Evolutionary conservation across 495 filamentous ascomycete species (phyloP).

Genomic region (Daldinia grandis): DNA sequence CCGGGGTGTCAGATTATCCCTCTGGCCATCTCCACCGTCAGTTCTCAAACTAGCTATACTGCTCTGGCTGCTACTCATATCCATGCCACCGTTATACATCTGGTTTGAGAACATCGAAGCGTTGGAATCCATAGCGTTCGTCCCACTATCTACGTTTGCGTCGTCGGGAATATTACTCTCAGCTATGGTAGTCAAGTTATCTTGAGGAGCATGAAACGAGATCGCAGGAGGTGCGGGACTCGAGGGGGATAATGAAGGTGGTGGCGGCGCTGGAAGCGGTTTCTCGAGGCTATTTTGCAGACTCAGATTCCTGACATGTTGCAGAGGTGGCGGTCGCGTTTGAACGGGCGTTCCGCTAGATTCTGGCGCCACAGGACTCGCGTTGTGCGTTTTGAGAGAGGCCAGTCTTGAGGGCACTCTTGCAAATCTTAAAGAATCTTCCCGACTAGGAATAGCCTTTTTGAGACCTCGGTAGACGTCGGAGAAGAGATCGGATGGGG

Average conservation of each 20-base stretch:
- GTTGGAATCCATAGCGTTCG: constrained; percentile 69
- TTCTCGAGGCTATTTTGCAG: constrained; percentile 61
- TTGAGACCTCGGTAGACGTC: constrained; percentile 61
- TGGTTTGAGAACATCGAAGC: constrained; percentile 58
- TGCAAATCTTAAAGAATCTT: constrained; percentile 45
- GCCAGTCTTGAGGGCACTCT: constrained; percentile 46
- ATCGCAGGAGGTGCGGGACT: constrained; percentile 48
- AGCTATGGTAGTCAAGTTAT: constrained; percentile 36
- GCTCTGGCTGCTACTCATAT: constrained; percentile 66
- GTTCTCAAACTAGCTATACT: constrained; percentile 56
- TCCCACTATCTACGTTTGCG: constrained; percentile 52
- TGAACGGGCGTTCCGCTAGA: constrained; percentile 43
- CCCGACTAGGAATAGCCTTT: constrained; percentile 55
- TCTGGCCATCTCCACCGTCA: constrained; percentile 56
- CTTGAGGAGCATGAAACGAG: neutral
- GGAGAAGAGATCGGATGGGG: constrained; percentile 54
- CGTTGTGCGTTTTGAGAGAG: constrained; percentile 39
- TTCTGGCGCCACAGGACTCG: constrained; percentile 33
- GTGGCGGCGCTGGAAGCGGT: constrained; percentile 60
- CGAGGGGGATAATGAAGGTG: constrained; percentile 49
- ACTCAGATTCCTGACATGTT: constrained; percentile 61
- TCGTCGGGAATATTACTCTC: constrained; percentile 42
- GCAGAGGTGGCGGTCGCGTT: constrained; percentile 36
- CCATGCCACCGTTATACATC: constrained; percentile 48
- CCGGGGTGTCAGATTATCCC: constrained; percentile 58